These are phyloP conservation scores for Penicillium daleae DNA, from an alignment of 495 filamentous ascomycete genomes.

Conservation along the genomic window DNA sequence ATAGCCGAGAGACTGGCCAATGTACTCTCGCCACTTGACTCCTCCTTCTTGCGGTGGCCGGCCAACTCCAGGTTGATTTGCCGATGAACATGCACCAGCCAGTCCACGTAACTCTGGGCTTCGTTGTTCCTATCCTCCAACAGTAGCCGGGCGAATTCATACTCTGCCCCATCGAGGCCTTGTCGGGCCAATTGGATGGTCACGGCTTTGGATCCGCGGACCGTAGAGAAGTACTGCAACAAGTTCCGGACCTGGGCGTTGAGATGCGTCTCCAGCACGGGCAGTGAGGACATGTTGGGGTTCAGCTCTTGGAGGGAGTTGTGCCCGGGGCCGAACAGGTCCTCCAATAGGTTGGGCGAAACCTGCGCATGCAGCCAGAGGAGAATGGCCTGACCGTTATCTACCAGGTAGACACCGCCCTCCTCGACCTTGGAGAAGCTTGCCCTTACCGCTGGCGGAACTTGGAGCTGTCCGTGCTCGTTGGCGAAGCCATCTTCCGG, in stretches of 20 bases:
- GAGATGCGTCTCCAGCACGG: constrained; percentile 86
- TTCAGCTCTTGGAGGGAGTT: constrained; percentile 75
- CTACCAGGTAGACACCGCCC: constrained; percentile 95
- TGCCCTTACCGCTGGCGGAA: constrained; percentile 71
- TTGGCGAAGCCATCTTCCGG: constrained; percentile 83
- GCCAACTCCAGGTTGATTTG: constrained; percentile 86
- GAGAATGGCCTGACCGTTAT: constrained; percentile 89
- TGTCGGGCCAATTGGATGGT: constrained; percentile 91
- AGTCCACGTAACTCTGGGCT: constrained; percentile 96
- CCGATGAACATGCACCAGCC: constrained; percentile 94
- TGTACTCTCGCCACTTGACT: constrained; percentile 54
- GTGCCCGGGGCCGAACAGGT: constrained; percentile 84
- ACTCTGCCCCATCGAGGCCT: constrained; percentile 92
- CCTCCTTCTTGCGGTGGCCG: constrained; percentile 78
- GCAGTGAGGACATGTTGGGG: constrained; percentile 69
- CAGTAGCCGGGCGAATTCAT: constrained; percentile 88
- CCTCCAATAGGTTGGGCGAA: constrained; percentile 79
- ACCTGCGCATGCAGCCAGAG: constrained; percentile 85
- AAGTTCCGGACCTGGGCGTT: constrained; percentile 95
- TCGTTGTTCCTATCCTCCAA: constrained; percentile 97
- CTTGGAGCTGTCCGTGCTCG: constrained; percentile 80
- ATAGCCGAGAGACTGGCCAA: constrained; percentile 68
- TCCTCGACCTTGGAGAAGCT: constrained; percentile 89
- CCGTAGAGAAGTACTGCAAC: constrained; percentile 78
- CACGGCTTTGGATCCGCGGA: constrained; percentile 83